These are phyloP conservation scores for Imleria badia DNA, from an alignment of 768 basidiomycete species.

Conservation along the genomic window DNA sequence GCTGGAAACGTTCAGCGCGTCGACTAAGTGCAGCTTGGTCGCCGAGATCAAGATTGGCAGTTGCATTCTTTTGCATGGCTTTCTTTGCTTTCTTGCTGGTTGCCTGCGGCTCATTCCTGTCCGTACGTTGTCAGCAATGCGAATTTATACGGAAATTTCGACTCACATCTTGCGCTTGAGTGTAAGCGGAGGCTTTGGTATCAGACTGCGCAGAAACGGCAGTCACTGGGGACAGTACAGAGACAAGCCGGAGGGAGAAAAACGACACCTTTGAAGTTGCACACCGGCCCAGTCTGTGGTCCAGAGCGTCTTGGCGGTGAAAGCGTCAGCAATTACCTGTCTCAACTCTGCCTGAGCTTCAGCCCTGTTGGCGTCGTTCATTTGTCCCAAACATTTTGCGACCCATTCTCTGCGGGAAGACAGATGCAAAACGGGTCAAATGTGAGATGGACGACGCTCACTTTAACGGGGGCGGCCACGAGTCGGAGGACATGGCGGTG, in stretches of 20 bases:
- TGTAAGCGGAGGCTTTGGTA: slow-evolving; percentile 56
- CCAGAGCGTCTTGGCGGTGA: slow-evolving; percentile 78
- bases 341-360: slow-evolving; percentile 94
- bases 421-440: slow-evolving; percentile 10
- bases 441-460: slow-evolving; percentile 31
- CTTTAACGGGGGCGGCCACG: slow-evolving; percentile 83
- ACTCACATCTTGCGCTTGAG: slow-evolving; percentile 74
- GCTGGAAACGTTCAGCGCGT: slow-evolving; percentile 86
- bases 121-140: slow-evolving; percentile 9
- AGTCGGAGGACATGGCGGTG: slow-evolving; percentile 64
- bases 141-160: background rate
- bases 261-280: slow-evolving; percentile 75
- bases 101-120: slow-evolving; percentile 39
- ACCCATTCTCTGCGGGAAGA: slow-evolving; percentile 81
- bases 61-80: slow-evolving; percentile 40
- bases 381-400: slow-evolving; percentile 87
- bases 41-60: slow-evolving; percentile 48
- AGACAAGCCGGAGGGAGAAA: background rate
- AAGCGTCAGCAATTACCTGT: slow-evolving; percentile 94
- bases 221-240: slow-evolving; percentile 22
- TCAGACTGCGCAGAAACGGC: slow-evolving; percentile 40
- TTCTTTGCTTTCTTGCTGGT: slow-evolving; percentile 67
- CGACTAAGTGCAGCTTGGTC: slow-evolving; percentile 71
- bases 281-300: slow-evolving; percentile 93
- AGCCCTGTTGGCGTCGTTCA: slow-evolving; percentile 80